phyloP scores from a whole-genome alignment of 257 asterid genomes.

The Primulina eburnea region DNA sequence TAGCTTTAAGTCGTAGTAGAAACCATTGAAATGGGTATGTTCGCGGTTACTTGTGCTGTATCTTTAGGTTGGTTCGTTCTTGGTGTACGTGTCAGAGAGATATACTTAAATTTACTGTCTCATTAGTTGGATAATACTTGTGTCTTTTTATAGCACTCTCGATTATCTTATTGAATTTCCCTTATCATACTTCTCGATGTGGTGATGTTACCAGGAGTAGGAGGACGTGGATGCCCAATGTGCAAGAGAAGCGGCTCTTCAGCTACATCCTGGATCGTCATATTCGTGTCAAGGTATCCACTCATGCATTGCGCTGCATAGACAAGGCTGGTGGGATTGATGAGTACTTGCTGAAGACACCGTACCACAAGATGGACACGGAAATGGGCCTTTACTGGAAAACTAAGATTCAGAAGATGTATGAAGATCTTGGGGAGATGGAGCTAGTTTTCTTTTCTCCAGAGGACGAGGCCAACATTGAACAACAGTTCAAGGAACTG shows the following conservation, averaged over 20 bases:
- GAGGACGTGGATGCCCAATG: slow-evolving; percentile 90
- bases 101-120: not conserved
- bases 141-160: not conserved
- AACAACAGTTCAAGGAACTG: slow-evolving; percentile 51
- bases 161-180: slow-evolving; percentile 8
- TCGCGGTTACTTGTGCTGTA: not conserved
- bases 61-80: slow-evolving; percentile 14
- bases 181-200: slow-evolving; percentile 28
- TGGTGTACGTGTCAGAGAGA: not conserved
- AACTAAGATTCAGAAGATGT: slow-evolving; percentile 80
- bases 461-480: slow-evolving; percentile 66
- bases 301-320: slow-evolving; percentile 93
- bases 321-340: slow-evolving; percentile 97
- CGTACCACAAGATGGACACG: slow-evolving; percentile 84
- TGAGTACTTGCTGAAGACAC: slow-evolving; percentile 89
- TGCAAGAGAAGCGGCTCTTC: slow-evolving; percentile 85
- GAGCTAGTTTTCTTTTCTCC: slow-evolving; percentile 82
- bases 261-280: slow-evolving; percentile 88
- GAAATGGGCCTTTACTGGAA: slow-evolving; percentile 90
- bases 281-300: slow-evolving; percentile 75
- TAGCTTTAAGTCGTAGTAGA: not conserved
- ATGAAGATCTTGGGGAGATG: slow-evolving; percentile 84
- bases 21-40: not conserved
- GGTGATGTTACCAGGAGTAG: slow-evolving; percentile 50
- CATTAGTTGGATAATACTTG: not conserved